Conservation (phyloP, 225 moss, liverwort and hornwort genomes). For the Lunularia cruciata region DNA sequence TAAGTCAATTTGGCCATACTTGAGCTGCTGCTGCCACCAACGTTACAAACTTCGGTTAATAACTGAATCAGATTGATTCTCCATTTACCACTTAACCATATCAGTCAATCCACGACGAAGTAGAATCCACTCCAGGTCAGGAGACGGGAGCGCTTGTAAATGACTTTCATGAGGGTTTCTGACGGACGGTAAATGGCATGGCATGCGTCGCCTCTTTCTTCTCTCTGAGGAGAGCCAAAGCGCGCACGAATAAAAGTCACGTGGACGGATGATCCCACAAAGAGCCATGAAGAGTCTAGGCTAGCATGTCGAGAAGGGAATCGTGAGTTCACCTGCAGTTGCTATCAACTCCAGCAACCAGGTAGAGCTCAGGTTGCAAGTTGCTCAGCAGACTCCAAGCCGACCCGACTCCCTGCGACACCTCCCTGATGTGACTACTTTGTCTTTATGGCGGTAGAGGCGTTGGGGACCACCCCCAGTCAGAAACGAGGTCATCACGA, state of each 20-base stretch:
- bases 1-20: not conserved
- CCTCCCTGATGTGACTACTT: constrained; percentile 16
- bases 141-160: constrained; percentile 1
- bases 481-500: constrained; percentile 13
- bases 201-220: too few relatives aligned
- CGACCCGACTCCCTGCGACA: not conserved
- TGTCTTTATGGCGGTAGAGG: constrained; percentile 20
- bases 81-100: not conserved
- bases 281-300: constrained; percentile 3
- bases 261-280: not conserved
- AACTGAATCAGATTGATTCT: not conserved
- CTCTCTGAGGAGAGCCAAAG: not conserved
- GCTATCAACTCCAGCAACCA: not conserved
- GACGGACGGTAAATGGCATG: constrained; percentile 1
- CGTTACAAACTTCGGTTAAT: constrained; percentile 3
- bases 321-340: constrained; percentile 10
- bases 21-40: constrained; percentile 1
- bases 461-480: constrained; percentile 16
- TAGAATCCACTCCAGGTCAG: not conserved
- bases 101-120: not conserved
- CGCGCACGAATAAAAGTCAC: constrained; percentile 13
- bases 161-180: not conserved
- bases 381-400: constrained; percentile 2
- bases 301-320: constrained; percentile 1
- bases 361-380: constrained; percentile 17